Percentiles rank a stretch among this genome's conserved stretches.
phyloP scores from a whole-genome alignment of 2,329 filamentous ascomycete genomes.

The Fusarium nematophilum region DNA sequence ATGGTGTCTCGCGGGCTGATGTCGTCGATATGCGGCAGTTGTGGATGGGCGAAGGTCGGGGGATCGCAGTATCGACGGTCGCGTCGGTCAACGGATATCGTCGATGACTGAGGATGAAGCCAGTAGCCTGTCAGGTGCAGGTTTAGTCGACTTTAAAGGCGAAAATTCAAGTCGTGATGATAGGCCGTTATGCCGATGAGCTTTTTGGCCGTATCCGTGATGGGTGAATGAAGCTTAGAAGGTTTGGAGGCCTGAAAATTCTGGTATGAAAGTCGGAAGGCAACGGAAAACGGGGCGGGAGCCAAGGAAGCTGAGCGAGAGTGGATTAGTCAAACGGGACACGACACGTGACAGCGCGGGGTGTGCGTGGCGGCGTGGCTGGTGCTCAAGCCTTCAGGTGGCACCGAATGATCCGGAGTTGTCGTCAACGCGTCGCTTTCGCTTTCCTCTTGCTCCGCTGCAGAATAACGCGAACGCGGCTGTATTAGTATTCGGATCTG shows the following conservation, averaged over 20 bases:
- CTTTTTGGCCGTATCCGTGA: slow-evolving; percentile 24
- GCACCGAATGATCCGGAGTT: slow-evolving; percentile 39
- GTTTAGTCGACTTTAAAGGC: not conserved
- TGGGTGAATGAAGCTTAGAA: slow-evolving; percentile 34
- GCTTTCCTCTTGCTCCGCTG: slow-evolving; percentile 1
- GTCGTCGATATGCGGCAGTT: slow-evolving; percentile 16
- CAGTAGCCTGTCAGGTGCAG: not conserved
- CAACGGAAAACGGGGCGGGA: slow-evolving; percentile 36
- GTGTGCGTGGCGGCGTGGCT: slow-evolving; percentile 26
- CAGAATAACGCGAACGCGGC: slow-evolving; percentile 15
- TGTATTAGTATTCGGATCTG: slow-evolving; percentile 42
- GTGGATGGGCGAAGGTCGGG: slow-evolving; percentile 23
- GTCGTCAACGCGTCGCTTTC: slow-evolving; percentile 5
- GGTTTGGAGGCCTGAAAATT: slow-evolving; percentile 51
- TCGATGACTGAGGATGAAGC: not conserved
- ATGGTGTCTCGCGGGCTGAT: slow-evolving; percentile 49
- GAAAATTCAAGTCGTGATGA: slow-evolving; percentile 2
- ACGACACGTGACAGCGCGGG: slow-evolving; percentile 45
- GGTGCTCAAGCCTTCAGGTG: slow-evolving; percentile 32
- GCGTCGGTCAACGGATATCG: slow-evolving; percentile 17
- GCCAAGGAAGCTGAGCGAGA: slow-evolving; percentile 34
- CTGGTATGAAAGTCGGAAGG: slow-evolving; percentile 47
- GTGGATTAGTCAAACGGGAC: slow-evolving; percentile 45
- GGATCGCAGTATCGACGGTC: slow-evolving; percentile 17
- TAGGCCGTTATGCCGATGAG: slow-evolving; percentile 21